Base-by-base conservation (phyloP, 2,329 filamentous ascomycete species). In the Hortaea werneckii region DNA sequence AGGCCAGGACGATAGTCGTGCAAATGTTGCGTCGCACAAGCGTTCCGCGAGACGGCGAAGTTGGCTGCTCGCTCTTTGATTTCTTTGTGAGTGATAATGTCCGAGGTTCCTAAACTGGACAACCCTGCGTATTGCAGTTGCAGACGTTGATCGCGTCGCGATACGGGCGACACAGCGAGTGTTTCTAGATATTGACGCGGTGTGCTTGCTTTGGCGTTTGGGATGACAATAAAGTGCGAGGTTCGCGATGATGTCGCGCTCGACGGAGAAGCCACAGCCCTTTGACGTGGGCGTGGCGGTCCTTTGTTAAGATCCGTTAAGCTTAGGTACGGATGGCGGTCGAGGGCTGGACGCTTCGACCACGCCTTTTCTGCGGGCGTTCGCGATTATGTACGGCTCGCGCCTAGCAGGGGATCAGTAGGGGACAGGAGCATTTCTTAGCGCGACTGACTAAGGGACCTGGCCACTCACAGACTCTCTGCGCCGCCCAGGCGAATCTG, bases 271-370 rank as follows among this genome's bases (percentile, higher is more conserved):
- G 49, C 48, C 47, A 48, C 49, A 26, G 41, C 50, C 39, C 52
- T 60, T 62, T 57, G 56, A 59, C 50, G 56, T 57, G 61, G 60
- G 56, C 63, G 64, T 61, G 68, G 65, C 68, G 69, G 71, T 72
- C 69, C 66, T 68, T 69, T 70, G 68, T 71, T 69, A 70, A 71
- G 67, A 65, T 68, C 63, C 63, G 68, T 71, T 70, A 71, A 70
- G 67, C 67, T 69, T 65, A 65, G 63, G 65, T 56, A 63, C 62
- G 63, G 63, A 69, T 65, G 69, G 69, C 67, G 65, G 59, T 60
- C 57, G 56, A 62, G 63, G 67, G 68, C 68, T 69, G 67, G 65
- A 69, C 64, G 61, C 64, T 60, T 47, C 43, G 63, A 60, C 65
- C 64, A 55, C 44, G 53, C 52, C 45, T 45, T 41, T 42, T 44